Evolutionary conservation across 495 filamentous ascomycete genomes (phyloP).

Genomic region (Bacidia rubella): DNA sequence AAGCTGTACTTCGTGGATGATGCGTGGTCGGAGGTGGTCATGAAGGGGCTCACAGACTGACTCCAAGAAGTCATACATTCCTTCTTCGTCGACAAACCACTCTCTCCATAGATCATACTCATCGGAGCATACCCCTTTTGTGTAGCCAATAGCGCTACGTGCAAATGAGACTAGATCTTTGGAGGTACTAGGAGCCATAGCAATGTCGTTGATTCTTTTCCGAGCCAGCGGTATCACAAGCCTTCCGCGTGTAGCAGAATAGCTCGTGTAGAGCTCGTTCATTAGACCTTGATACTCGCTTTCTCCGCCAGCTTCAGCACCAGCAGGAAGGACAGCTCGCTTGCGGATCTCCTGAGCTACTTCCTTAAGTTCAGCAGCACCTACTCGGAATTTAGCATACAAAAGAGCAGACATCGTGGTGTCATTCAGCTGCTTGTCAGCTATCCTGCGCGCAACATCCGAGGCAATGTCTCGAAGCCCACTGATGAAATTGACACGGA

Average conservation of each 20-base stretch:
- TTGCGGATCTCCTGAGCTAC: slow-evolving; percentile 58
- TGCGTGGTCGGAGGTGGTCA: slow-evolving; percentile 54
- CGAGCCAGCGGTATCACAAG: slow-evolving; percentile 44
- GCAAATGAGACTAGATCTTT: slow-evolving; percentile 58
- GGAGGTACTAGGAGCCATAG: slow-evolving; percentile 49
- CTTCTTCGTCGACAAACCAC: slow-evolving; percentile 58
- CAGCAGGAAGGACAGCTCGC: slow-evolving; percentile 44
- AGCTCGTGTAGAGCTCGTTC: slow-evolving; percentile 54
- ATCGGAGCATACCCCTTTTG: slow-evolving; percentile 56
- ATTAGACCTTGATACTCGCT: slow-evolving; percentile 53
- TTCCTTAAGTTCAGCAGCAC: slow-evolving; percentile 50
- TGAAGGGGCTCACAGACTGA: slow-evolving; percentile 64
- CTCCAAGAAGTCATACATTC: slow-evolving; percentile 58
- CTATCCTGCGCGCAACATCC: slow-evolving; percentile 55
- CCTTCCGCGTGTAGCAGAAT: slow-evolving; percentile 43
- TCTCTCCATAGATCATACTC: slow-evolving; percentile 64
- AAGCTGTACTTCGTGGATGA: slow-evolving; percentile 56
- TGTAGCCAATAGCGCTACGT: slow-evolving; percentile 53
- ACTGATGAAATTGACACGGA: slow-evolving; percentile 74
- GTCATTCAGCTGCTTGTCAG: slow-evolving; percentile 58
- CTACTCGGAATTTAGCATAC: slow-evolving; percentile 65
- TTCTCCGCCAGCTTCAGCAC: slow-evolving; percentile 48
- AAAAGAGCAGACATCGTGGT: slow-evolving; percentile 62
- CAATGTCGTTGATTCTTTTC: slow-evolving; percentile 53
- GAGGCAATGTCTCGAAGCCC: slow-evolving; percentile 53